Evolutionary conservation across 2,329 filamentous ascomycete species (phyloP).

Genomic region (Parastagonospora avenae): DNA sequence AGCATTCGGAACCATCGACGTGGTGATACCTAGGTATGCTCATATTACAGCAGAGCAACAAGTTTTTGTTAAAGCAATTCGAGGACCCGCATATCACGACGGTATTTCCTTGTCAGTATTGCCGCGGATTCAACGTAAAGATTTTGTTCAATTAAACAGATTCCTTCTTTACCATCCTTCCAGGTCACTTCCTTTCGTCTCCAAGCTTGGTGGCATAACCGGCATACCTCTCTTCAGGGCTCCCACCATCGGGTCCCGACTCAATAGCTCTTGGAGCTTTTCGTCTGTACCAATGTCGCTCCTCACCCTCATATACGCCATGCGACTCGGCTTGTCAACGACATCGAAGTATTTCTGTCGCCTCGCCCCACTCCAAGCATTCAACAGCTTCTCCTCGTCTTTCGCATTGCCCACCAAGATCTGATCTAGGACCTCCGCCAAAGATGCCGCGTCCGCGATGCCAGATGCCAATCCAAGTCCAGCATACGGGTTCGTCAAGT

Average conservation of each 20-base stretch:
- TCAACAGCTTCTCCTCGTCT: slow-evolving; percentile 32
- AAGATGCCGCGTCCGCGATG: slow-evolving; percentile 41
- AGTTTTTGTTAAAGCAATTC: no score
- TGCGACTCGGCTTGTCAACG: slow-evolving; percentile 40
- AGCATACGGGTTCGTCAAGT: slow-evolving; percentile 47
- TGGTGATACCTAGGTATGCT: no score
- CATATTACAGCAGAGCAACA: no score
- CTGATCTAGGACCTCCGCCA: slow-evolving; percentile 33
- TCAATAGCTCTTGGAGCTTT: slow-evolving; percentile 28
- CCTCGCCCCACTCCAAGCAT: slow-evolving; percentile 42
- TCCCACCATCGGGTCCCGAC: slow-evolving; percentile 32
- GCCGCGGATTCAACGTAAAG: no score
- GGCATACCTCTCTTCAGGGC: slow-evolving; percentile 41
- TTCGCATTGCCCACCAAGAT: slow-evolving; percentile 23
- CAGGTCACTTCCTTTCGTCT: slow-evolving; percentile 30
- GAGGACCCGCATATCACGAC: no score
- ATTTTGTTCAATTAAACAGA: no score
- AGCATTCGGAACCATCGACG: no score
- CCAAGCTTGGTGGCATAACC: slow-evolving; percentile 34
- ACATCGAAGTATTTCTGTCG: slow-evolving; percentile 42
- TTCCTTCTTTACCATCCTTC: slow-evolving; percentile 29
- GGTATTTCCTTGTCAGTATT: no score
- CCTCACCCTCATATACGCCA: slow-evolving; percentile 35
- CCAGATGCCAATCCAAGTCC: slow-evolving; percentile 43
- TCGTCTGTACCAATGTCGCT: slow-evolving; percentile 31